Evolutionary conservation across 2,329 filamentous ascomycete genomes (phyloP).

Genomic region (Seiridium cupressi): DNA sequence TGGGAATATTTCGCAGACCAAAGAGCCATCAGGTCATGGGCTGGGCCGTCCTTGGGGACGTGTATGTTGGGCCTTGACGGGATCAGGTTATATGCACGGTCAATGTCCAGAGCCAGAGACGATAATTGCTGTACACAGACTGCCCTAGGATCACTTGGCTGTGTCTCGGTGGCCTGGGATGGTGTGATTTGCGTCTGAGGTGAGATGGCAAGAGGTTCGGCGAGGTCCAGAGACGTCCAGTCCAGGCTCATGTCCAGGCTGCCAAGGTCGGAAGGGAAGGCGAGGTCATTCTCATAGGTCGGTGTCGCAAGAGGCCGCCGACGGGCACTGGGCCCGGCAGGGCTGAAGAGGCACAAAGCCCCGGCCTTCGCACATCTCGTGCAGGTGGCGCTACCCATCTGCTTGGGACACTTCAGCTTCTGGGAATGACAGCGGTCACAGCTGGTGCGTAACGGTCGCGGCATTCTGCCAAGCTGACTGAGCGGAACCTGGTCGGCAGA

Average conservation of each 20-base stretch:
- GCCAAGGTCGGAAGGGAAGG: conserved; percentile 1
- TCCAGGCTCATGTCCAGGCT: conserved; percentile 15
- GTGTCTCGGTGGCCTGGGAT: background rate
- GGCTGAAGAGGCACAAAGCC: conserved; percentile 40
- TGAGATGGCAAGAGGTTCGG: conserved; percentile 3
- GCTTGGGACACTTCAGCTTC: conserved; percentile 44
- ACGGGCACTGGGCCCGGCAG: conserved; percentile 19
- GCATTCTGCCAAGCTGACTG: conserved; percentile 8
- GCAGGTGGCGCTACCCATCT: conserved; percentile 32
- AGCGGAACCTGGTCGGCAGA: no score
- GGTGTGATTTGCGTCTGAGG: background rate
- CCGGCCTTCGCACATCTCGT: conserved; percentile 40
- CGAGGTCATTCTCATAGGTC: conserved; percentile 11
- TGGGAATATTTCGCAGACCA: conserved; percentile 22
- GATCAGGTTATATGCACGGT: conserved; percentile 22
- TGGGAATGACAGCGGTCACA: conserved; percentile 47
- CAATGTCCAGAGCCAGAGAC: conserved; percentile 19
- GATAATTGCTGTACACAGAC: conserved; percentile 18
- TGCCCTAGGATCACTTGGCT: conserved; percentile 13
- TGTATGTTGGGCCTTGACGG: conserved; percentile 18
- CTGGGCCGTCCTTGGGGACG: conserved; percentile 18
- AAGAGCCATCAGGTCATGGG: conserved; percentile 20
- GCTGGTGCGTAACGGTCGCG: conserved; percentile 23
- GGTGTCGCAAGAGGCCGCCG: conserved; percentile 12
- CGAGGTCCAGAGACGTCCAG: conserved; percentile 17